These are phyloP conservation scores for Pseudonitzschia delicatissima DNA, from an alignment of 108 stramenopile genomes.

Conservation along the genomic window DNA sequence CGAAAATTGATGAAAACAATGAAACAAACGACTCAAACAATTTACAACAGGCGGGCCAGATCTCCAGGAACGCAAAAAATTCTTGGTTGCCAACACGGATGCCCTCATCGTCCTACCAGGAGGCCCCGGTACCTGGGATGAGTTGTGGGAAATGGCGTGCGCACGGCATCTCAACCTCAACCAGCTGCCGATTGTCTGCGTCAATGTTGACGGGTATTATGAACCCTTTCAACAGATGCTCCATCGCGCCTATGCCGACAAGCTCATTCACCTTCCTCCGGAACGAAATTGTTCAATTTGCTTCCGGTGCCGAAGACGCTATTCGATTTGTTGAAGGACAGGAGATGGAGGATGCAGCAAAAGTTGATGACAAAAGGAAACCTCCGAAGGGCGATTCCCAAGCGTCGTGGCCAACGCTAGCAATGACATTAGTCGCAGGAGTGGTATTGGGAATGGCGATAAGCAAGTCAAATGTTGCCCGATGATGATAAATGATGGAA, in stretches of 20 bases:
- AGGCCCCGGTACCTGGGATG: conserved; percentile 93
- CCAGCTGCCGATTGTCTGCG: conserved; percentile 79
- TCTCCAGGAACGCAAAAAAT: conserved; percentile 82
- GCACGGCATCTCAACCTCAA: conserved; percentile 69
- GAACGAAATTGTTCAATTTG: conserved; percentile 81
- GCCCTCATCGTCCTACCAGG: conserved; percentile 92
- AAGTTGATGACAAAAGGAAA: neutral
- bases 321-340: conserved; percentile 42
- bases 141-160: conserved; percentile 92
- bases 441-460: conserved; percentile 3
- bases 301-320: conserved; percentile 53
- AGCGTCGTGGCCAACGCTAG: conserved; percentile 1
- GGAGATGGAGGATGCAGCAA: neutral
- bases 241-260: conserved; percentile 60
- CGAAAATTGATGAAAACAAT: too few relatives aligned
- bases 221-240: conserved; percentile 72
- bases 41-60: conserved; percentile 75
- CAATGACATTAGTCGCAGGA: conserved; percentile 6
- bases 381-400: neutral
- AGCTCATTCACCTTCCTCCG: conserved; percentile 61
- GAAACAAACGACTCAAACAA: too few relatives aligned
- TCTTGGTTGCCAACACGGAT: conserved; percentile 76
- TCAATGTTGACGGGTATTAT: conserved; percentile 85
- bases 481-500: too few relatives aligned
- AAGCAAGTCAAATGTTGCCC: too few relatives aligned